These are phyloP conservation scores for Plasmodiophora brassicae DNA, from an alignment of 208 protist genomes.

Conservation along the genomic window DNA sequence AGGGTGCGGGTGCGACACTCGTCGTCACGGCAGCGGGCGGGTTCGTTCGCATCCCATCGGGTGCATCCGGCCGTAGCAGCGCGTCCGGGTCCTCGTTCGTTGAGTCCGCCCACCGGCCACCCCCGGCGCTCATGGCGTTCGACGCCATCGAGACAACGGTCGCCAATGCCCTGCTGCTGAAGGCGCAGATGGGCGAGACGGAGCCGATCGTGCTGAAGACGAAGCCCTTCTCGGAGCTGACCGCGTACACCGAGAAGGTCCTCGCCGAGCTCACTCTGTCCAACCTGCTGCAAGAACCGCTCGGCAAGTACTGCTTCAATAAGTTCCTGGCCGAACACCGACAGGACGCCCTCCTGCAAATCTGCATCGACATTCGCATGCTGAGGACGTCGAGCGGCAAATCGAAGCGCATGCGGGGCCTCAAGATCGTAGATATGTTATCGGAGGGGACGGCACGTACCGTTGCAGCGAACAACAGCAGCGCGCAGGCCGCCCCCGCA, in stretches of 20 bases:
- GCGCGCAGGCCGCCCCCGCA: too few species aligned
- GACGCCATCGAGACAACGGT: constrained; percentile 46
- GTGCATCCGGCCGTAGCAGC: too few species aligned
- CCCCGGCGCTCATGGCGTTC: too few species aligned
- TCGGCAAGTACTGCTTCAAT: constrained; percentile 23
- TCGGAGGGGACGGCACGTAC: neutral
- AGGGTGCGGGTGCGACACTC: too few species aligned
- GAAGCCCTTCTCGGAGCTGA: constrained; percentile 26
- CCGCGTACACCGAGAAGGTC: neutral
- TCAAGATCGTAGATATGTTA: neutral
- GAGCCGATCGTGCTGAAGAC: constrained; percentile 36
- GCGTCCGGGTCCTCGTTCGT: too few species aligned
- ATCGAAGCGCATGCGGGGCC: neutral
- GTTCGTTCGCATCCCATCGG: too few species aligned
- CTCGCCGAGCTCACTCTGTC: neutral
- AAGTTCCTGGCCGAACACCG: neutral
- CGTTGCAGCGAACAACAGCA: neutral
- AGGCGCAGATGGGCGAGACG: constrained; percentile 32
- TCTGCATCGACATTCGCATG: constrained; percentile 23
- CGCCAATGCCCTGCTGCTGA: constrained; percentile 37
- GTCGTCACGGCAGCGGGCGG: too few species aligned
- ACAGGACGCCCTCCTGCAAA: neutral
- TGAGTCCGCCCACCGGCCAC: too few species aligned
- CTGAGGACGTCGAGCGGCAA: neutral
- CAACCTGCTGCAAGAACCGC: neutral